phyloP scores from a whole-genome alignment of 78 protist genomes.

The Isochrysis galbana region DNA sequence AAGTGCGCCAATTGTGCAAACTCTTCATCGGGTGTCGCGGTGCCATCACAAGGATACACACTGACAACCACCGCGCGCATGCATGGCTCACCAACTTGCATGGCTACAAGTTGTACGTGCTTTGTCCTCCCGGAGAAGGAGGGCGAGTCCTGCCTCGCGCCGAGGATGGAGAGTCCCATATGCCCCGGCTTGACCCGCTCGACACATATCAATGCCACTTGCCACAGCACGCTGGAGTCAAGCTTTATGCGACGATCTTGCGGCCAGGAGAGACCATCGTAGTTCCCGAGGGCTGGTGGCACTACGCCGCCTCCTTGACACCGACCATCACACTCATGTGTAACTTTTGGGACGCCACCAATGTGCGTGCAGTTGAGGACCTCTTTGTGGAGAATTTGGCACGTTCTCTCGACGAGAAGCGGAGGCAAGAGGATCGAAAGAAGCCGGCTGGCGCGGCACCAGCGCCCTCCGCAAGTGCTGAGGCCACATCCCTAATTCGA shows the following conservation, averaged over 20 bases:
- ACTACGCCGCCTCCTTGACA: not conserved
- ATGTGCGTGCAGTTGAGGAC: not conserved
- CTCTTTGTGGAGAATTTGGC: not conserved
- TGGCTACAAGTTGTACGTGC: conserved; percentile 5
- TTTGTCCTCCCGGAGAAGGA: not conserved
- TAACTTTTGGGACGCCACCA: conserved; percentile 1
- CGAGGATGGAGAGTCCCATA: not conserved
- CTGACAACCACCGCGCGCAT: not conserved
- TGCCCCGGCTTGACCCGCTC: not conserved
- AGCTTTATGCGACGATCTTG: not conserved
- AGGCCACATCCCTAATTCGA: not conserved
- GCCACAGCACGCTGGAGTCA: not conserved
- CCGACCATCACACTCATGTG: conserved; percentile 5
- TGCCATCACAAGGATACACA: conserved; percentile 8
- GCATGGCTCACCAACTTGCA: not conserved
- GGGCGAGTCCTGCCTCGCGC: not conserved
- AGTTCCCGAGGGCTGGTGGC: conserved; percentile 5
- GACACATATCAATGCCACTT: not conserved
- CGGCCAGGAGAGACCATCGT: not conserved
- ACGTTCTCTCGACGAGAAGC: not conserved
- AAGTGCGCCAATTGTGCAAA: not conserved
- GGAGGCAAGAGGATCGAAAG: not conserved
- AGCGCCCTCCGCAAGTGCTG: not conserved
- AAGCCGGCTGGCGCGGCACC: not conserved
- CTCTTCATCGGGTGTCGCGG: not conserved